Conservation (phyloP, 1,284 basidiomycete species). For the Farysia itapuensis region DNA sequence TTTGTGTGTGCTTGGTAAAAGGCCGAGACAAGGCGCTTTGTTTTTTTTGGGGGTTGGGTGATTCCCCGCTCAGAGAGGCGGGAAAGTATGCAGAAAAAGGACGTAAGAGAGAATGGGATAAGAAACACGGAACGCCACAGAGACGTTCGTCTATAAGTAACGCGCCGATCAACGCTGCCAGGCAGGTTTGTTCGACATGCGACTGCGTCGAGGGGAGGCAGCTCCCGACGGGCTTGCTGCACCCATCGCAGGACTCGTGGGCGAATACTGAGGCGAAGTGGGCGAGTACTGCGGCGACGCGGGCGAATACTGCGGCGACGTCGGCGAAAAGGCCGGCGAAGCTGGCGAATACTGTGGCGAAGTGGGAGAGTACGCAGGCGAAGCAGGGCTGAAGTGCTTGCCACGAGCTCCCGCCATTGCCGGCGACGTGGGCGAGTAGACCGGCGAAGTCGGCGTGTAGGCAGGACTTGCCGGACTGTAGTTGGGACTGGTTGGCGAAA, state of each 20-base stretch:
- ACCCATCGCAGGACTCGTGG: slow-evolving; percentile 45
- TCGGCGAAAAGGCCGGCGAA: slow-evolving; percentile 73
- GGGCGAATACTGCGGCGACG: slow-evolving; percentile 65
- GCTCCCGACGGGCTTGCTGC: slow-evolving; percentile 29
- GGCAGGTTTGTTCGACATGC: slow-evolving; percentile 51
- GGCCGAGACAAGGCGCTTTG: no score
- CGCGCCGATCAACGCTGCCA: slow-evolving; percentile 53
- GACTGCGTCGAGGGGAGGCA: slow-evolving; percentile 47
- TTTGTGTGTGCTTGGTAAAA: no score
- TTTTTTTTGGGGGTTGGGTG: no score
- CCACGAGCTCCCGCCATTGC: slow-evolving; percentile 27
- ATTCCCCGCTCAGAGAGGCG: no score
- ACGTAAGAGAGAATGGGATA: no score
- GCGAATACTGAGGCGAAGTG: slow-evolving; percentile 51
- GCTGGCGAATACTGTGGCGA: slow-evolving; percentile 54
- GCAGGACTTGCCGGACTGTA: slow-evolving; percentile 63
- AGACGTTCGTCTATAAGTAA: no score
- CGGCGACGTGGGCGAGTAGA: slow-evolving; percentile 44
- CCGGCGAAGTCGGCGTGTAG: slow-evolving; percentile 55
- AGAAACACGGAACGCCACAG: no score
- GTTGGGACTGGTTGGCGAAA: slow-evolving; percentile 51
- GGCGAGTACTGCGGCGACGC: slow-evolving; percentile 58
- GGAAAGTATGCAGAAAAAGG: no score
- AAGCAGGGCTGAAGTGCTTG: slow-evolving; percentile 40
- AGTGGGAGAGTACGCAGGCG: slow-evolving; percentile 53